A percentile compares a stretch with the other conserved stretches of the same genome.
Conservation (phyloP, 305 asterid species). For the Galium porrigens region DNA sequence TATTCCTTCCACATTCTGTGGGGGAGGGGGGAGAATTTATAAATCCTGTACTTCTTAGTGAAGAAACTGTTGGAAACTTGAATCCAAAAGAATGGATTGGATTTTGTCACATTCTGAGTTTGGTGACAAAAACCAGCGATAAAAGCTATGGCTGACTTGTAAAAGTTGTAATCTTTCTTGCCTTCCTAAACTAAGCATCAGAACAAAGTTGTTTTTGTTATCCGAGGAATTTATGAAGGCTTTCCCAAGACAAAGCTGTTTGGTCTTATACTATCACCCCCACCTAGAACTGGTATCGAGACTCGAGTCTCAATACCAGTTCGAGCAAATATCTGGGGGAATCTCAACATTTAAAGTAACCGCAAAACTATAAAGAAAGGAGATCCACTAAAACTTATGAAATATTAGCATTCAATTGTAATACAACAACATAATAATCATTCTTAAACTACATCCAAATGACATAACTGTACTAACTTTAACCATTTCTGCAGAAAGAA, state of each 20-base stretch:
- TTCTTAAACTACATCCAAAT: neutral
- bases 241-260: neutral
- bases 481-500: too few relatives aligned
- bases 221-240: neutral
- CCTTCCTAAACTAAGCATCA: conserved; percentile 1
- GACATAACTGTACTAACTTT: neutral
- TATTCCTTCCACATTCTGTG: neutral
- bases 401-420: neutral
- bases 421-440: neutral
- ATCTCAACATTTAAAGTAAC: neutral
- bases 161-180: neutral
- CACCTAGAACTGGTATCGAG: neutral
- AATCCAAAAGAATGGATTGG: neutral
- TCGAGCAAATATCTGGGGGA: neutral
- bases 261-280: neutral
- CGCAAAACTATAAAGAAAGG: neutral
- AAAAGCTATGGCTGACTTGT: neutral
- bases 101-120: neutral
- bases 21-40: neutral
- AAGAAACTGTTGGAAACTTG: neutral
- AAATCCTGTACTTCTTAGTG: neutral
- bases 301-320: too few relatives aligned
- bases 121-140: conserved; percentile 5
- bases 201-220: neutral
- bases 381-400: too few relatives aligned